Evolutionary conservation across 129 eudicot genomes (phyloP), one percentile per base, ranked within the genome.

Genomic region (Flaveria linearis): DNA sequence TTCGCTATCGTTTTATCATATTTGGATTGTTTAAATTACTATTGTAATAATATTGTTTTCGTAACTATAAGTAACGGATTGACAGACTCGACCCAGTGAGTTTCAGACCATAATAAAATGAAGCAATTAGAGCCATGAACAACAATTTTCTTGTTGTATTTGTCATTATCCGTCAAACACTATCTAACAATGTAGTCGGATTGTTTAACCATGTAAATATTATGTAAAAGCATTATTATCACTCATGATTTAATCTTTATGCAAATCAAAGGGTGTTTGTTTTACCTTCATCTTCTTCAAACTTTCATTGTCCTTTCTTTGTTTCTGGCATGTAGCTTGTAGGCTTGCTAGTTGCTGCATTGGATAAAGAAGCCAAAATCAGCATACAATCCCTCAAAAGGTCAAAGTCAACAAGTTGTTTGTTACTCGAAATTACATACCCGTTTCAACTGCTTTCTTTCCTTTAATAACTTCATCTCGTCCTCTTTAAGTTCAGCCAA

Each of bases 231-330:
- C 41, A 36, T 36, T 36, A 1, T 36, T 36, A 0, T 36, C 41
- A 36, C 41, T 36, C 1, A 36, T 36, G 41, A 36, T 4, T 36
- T 5, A 36, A 36, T 36, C 41, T 4, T 36, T 36, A 36, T 36
- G 7, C 41, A 36, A 36, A 45, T 46, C 22, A 58, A 70, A 45
- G 60, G 50, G 76, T 71, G 47, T 28, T 22, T 9, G 23, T 2
- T 71, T 72, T 82, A 82, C 85, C 85, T 82, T 82, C 69, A 82
- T 82, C 62, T 76, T 73, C 79, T 82, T 82, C 20, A 82, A 25
- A 66, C 79, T 82, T 50, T 72, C 85, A 18, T 82, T 82, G 45
- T 77, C 79, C 30, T 20, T 39, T 72, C 79, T 72, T 11, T 73
- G 78, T 72, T 77, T 49, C 58, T 65, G 71, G 39, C 68, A 72